phyloP scores from a whole-genome alignment of 116 monocot species.

The Zostera marina region DNA sequence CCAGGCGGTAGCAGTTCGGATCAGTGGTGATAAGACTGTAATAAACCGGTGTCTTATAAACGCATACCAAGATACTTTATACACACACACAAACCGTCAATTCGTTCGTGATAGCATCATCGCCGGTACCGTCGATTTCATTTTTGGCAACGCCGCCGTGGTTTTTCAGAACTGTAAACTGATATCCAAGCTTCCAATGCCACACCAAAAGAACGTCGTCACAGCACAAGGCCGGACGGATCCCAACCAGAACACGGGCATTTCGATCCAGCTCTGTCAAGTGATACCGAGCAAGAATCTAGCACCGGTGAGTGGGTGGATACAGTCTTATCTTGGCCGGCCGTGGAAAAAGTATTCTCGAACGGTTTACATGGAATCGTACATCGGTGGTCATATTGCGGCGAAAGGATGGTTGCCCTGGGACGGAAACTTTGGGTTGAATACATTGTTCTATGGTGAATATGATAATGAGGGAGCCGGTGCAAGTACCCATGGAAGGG shows the following conservation, averaged over 20 bases:
- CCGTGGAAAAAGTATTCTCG: constrained; percentile 17
- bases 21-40: constrained; percentile 12
- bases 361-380: constrained; percentile 21
- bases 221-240: constrained; percentile 22
- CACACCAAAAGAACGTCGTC: constrained; percentile 16
- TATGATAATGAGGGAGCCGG: constrained; percentile 10
- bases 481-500: constrained; percentile 6
- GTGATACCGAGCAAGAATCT: constrained; percentile 5
- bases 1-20: constrained; percentile 26
- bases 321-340: constrained; percentile 7
- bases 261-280: constrained; percentile 12
- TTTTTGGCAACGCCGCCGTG: constrained; percentile 23
- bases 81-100: constrained; percentile 20
- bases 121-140: constrained; percentile 26
- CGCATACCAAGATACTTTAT: constrained; percentile 33
- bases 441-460: constrained; percentile 11
- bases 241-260: constrained; percentile 19
- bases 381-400: neutral
- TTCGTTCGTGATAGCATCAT: constrained; percentile 30
- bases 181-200: constrained; percentile 9
- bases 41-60: constrained; percentile 27
- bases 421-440: constrained; percentile 11
- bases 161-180: constrained; percentile 28
- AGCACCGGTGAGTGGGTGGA: neutral
- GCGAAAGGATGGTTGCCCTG: constrained; percentile 10